These are phyloP conservation scores for Fusarium duplospermum DNA, from an alignment of 2,329 filamentous ascomycete genomes.

Conservation along the genomic window DNA sequence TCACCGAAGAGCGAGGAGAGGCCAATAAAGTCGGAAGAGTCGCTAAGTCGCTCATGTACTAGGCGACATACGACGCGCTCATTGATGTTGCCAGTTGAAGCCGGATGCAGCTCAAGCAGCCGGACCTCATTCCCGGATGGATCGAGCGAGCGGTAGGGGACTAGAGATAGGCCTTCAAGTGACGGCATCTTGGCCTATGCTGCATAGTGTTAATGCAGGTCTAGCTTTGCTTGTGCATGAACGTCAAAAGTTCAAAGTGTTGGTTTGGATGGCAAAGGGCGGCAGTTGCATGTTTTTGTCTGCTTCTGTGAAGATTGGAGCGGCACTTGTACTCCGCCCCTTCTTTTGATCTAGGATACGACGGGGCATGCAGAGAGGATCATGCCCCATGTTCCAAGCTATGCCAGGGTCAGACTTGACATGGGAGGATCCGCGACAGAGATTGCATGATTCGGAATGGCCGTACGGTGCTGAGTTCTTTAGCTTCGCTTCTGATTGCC, in stretches of 20 bases:
- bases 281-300: neutral
- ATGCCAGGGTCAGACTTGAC: neutral
- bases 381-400: neutral
- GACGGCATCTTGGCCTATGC: constrained; percentile 23
- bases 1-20: constrained; percentile 39
- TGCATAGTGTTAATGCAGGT: constrained; percentile 19
- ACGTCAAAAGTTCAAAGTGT: neutral
- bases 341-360: neutral
- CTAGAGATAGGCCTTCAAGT: constrained; percentile 33
- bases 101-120: constrained; percentile 36
- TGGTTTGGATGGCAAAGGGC: neutral
- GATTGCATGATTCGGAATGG: neutral
- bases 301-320: neutral
- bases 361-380: neutral
- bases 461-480: neutral
- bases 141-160: constrained; percentile 36
- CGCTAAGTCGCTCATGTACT: constrained; percentile 28
- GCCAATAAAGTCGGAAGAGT: constrained; percentile 38
- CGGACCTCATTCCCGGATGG: constrained; percentile 26
- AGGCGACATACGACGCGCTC: constrained; percentile 37
- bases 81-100: constrained; percentile 31
- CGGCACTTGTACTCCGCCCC: neutral
- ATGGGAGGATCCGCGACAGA: neutral
- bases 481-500: neutral
- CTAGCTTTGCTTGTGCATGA: neutral